Conservation (phyloP, 140 eudicot species). For the Cichorium intybus region DNA sequence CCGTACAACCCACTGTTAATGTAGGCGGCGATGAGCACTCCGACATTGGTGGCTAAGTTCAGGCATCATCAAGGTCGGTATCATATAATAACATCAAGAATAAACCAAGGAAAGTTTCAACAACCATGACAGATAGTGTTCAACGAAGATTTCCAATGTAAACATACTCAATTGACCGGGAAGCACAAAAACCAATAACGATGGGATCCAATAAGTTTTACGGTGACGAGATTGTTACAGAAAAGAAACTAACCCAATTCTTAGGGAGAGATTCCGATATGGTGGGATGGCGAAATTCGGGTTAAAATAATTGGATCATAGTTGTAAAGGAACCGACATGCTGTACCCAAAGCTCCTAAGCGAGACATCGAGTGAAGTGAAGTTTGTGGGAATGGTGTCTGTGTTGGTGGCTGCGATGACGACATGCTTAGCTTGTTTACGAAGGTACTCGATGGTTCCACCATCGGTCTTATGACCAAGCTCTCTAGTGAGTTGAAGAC, state of each 20-base stretch:
- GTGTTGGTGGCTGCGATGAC: slow-evolving; percentile 54
- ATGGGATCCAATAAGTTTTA: too few relatives aligned
- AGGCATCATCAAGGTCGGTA: too few relatives aligned
- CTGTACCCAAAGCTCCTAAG: slow-evolving; percentile 47
- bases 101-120: too few relatives aligned
- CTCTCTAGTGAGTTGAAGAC: slow-evolving; percentile 45
- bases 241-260: slow-evolving; percentile 37
- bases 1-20: too few relatives aligned
- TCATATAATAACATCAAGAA: too few relatives aligned
- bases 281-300: slow-evolving; percentile 38
- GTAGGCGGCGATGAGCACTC: too few relatives aligned
- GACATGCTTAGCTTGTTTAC: slow-evolving; percentile 49
- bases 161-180: too few relatives aligned
- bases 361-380: slow-evolving; percentile 43
- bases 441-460: slow-evolving; percentile 52
- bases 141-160: too few relatives aligned
- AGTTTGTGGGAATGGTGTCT: slow-evolving; percentile 45
- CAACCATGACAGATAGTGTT: too few relatives aligned
- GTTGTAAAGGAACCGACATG: slow-evolving; percentile 43
- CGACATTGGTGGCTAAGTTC: too few relatives aligned
- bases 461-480: slow-evolving; percentile 51
- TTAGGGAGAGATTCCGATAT: slow-evolving; percentile 31
- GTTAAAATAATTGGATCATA: slow-evolving; percentile 40
- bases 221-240: too few relatives aligned
- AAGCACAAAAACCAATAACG: too few relatives aligned